phyloP scores from a whole-genome alignment of 192 early-diverging fungal species.

The Gorgonomyces haynaldii region DNA sequence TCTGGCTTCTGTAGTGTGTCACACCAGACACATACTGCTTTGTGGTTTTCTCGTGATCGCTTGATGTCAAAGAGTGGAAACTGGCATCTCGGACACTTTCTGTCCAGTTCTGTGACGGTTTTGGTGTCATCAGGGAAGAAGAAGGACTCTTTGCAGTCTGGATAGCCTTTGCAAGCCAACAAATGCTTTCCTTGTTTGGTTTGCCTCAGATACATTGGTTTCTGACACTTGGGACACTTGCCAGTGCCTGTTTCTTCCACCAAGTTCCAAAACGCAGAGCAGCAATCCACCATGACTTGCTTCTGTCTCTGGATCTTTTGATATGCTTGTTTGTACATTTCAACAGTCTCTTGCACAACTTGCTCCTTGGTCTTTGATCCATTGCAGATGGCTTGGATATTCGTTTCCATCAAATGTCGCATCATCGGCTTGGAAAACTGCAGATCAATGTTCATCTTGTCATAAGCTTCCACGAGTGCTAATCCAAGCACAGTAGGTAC shows the following conservation, averaged over 20 bases:
- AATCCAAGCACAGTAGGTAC: constrained; percentile 76
- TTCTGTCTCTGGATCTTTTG: constrained; percentile 31
- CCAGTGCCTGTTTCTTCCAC: constrained; percentile 3
- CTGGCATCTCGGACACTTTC: constrained; percentile 22
- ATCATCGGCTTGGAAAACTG: constrained; percentile 83
- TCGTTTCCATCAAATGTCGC: constrained; percentile 69
- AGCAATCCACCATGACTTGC: constrained; percentile 33
- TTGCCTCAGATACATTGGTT: constrained; percentile 14
- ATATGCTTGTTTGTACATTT: constrained; percentile 66
- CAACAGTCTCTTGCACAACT: constrained; percentile 55
- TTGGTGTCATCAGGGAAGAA: constrained; percentile 24
- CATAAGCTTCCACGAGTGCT: constrained; percentile 74
- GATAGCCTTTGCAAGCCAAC: constrained; percentile 28
- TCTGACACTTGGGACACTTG: constrained; percentile 7
- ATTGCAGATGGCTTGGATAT: constrained; percentile 61
- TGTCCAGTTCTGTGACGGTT: constrained; percentile 6
- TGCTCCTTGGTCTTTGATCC: constrained; percentile 52
- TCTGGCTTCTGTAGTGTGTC: constrained; percentile 12
- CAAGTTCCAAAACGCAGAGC: constrained; percentile 13
- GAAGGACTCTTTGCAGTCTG: constrained; percentile 26
- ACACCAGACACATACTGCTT: constrained; percentile 22
- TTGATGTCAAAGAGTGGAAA: constrained; percentile 21
- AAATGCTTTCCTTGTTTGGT: constrained; percentile 5
- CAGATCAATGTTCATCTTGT: constrained; percentile 72
- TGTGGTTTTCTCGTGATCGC: constrained; percentile 1